Evolutionary conservation across 2,329 filamentous ascomycete genomes (phyloP).

Genomic region (Scleromitrula shiraiana): DNA sequence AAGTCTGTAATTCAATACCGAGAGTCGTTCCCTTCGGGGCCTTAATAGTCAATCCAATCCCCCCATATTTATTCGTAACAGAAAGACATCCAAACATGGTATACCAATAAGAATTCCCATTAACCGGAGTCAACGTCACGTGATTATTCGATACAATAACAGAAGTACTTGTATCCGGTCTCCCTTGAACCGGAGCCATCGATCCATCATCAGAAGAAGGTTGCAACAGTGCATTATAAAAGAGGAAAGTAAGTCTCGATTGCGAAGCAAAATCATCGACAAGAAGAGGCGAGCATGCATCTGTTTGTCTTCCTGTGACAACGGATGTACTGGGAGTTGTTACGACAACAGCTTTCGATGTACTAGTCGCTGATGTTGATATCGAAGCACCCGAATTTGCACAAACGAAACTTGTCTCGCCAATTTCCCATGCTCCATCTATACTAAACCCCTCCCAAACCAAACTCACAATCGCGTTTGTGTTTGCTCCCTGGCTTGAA

Average conservation of each 20-base stretch:
- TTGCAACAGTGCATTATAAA: conserved; percentile 49
- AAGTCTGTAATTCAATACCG: conserved; percentile 43
- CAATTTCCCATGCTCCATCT: conserved; percentile 38
- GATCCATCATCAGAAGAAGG: conserved; percentile 49
- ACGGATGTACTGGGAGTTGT: background rate
- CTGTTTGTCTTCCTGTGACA: conserved; percentile 8
- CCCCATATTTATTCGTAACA: conserved; percentile 42
- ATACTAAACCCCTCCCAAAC: conserved; percentile 36
- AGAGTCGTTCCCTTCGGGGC: conserved; percentile 44
- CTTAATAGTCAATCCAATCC: conserved; percentile 47
- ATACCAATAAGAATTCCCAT: conserved; percentile 48
- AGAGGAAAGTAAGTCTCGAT: conserved; percentile 52
- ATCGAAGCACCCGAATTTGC: conserved; percentile 9
- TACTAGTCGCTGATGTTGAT: background rate
- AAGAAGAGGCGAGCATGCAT: conserved; percentile 36
- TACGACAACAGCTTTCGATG: background rate
- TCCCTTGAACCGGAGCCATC: conserved; percentile 32
- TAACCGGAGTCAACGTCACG: conserved; percentile 42
- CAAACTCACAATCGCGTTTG: conserved; percentile 39
- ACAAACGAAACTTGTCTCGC: conserved; percentile 41
- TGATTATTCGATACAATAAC: conserved; percentile 44
- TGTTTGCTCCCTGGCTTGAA: conserved; percentile 40
- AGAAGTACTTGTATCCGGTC: conserved; percentile 32
- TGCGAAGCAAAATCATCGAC: conserved; percentile 56
- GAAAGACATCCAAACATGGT: conserved; percentile 47